These are phyloP conservation scores for Wallemia ichthyophaga DNA, from an alignment of 1,284 basidiomycete genomes.

Conservation along the genomic window DNA sequence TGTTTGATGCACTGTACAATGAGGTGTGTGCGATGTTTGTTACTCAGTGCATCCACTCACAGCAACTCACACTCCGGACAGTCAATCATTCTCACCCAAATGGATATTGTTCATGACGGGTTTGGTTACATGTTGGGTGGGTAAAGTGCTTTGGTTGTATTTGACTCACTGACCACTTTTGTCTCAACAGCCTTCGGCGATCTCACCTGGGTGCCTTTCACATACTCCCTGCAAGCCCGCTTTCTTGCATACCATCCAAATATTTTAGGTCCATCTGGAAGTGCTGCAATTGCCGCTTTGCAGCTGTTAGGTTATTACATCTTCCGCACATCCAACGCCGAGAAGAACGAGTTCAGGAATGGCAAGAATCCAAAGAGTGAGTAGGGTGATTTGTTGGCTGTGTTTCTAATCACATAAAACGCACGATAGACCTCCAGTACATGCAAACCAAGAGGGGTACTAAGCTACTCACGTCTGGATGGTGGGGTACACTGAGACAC, in stretches of 20 bases:
- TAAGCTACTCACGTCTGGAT: slow-evolving; percentile 73
- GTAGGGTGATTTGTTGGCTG: slow-evolving; percentile 11
- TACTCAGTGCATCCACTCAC: no score
- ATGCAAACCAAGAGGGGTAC: slow-evolving; percentile 63
- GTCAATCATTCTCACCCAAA: slow-evolving; percentile 59
- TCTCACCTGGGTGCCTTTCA: slow-evolving; percentile 79
- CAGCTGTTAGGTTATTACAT: slow-evolving; percentile 65
- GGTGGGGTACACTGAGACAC: slow-evolving; percentile 88
- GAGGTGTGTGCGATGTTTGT: slow-evolving; percentile 27
- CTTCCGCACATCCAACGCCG: slow-evolving; percentile 61
- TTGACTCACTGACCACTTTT: neutral
- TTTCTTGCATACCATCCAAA: slow-evolving; percentile 68
- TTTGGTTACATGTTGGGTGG: slow-evolving; percentile 81
- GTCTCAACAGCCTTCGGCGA: slow-evolving; percentile 50
- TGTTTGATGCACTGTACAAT: slow-evolving; percentile 56
- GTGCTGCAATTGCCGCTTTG: slow-evolving; percentile 30
- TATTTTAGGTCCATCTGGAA: slow-evolving; percentile 37
- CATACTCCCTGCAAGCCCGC: slow-evolving; percentile 73
- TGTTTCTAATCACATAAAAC: neutral
- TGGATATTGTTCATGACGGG: slow-evolving; percentile 94
- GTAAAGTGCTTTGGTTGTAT: neutral
- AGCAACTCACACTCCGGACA: slow-evolving; percentile 10
- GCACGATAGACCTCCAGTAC: slow-evolving; percentile 29
- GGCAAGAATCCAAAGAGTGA: slow-evolving; percentile 77
- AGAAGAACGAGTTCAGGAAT: slow-evolving; percentile 86